Evolutionary conservation across 2,329 filamentous ascomycete species (phyloP), one percentile per base, ranked within the genome.

Genomic region (Xylariaceae sp.): DNA sequence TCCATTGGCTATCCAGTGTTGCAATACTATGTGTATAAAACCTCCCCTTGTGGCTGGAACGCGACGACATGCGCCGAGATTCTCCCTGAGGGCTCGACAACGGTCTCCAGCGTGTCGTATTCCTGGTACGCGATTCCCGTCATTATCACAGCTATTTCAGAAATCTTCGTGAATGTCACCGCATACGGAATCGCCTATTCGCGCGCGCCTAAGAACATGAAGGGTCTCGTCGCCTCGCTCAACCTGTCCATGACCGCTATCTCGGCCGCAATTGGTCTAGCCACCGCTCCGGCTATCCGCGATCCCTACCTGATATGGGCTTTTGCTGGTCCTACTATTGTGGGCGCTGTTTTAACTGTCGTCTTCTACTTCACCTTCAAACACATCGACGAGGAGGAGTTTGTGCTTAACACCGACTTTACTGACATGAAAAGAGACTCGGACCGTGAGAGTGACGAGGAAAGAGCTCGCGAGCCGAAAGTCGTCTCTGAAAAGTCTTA

Each of bases 161-260:
- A 83, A 71, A 80, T 83, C 51, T 78, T 83, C 63, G 77, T 80
- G 60, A 81, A 81, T 66, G 79, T 82, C 56, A 81, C 81, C 16
- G 86, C 85, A 1, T 84, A 89, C 61, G 89, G 91, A 70, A 91
- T 90, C 61, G 89, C 89, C 32, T 92, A 86, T 76, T 87, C 86
- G 70, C 90, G 91, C 74, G 88, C 89, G 0, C 89, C 89, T 21
- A 84, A 82, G 67, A 91, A 91, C 77, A 93, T 93, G 89, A 87
- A 88, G 62, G 89, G 86, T 1, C 79, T 92, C n/a, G 88, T 93
- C 65, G 80, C 83, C 72, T 83, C 84, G 19, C 78, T 91, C 65
- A 86, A 86, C 68, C 79, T 91, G 40, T 87, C 89, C 76, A 90
- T 85, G 80, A 86, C 79, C 26, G 89, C 88, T 54, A 79, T 92